Base-by-base conservation (phyloP, 106 monocot genomes). In the Dendrobium nobile region DNA sequence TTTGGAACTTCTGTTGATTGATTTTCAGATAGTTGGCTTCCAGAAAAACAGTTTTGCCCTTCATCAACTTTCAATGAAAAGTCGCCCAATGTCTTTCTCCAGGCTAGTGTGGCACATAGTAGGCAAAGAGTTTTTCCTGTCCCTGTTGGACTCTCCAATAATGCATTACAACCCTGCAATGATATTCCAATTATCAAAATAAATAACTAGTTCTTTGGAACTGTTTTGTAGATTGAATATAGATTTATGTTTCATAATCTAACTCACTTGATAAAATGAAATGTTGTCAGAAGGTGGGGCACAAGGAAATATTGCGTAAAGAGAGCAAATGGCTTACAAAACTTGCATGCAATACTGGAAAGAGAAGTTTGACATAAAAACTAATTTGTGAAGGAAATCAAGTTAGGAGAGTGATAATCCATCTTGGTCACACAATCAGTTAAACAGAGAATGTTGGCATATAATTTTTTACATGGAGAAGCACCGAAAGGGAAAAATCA, bases 121-220 rank as follows among this genome's bases (percentile, higher is more conserved):
- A 98, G 82, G 87, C 95, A 88, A 75, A 98, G 79, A 20, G 98
- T 98, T 78, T 98, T 98, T 68, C 98, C 98, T 42, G 95, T 98
- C 28, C 98, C 98, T 0, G 97, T 98, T 10, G 97, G 97, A 74
- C 94, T 94, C 89, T 98, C 97, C 81, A 98, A 78, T 80, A 95
- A 88, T 75, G 97, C 97, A 82, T 95, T 92, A 47, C 87, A 87
- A 41, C 89, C 80, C 98, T 95, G 27, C 27, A 74, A 75, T 37
- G 42, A 6, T 74, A 4, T 20, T 43, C 26, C 27, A 31, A 54
- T 4, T 31, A 9, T 70, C 33, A 70, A 13, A 70, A 31, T 13
- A 33, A 70, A 11, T 70, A 70, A 15, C 33, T 27, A 70, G 13
- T 70, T 70, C 26, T 31, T 70, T 15, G 33, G 8, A 70, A 31